Evolutionary conservation across 345 rosid species (phyloP).

Genomic region (Leavenworthia alabamica): DNA sequence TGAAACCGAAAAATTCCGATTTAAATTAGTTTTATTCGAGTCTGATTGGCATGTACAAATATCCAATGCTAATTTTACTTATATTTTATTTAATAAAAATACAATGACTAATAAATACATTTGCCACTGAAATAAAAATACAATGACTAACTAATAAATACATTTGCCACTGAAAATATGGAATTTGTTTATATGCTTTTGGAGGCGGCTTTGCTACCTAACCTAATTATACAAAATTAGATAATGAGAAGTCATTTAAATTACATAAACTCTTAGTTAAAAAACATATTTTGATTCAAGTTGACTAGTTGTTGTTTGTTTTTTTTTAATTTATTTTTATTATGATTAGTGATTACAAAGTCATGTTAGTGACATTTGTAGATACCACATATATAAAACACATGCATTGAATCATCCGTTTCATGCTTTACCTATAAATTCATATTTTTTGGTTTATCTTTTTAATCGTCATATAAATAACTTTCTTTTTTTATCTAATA

Average conservation of each 20-base stretch:
- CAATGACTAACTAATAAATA: neutral
- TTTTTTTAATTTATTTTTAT: too few relatives aligned
- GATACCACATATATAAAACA: neutral
- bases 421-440: neutral
- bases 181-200: neutral
- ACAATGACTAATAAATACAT: too few relatives aligned
- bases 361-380: neutral
- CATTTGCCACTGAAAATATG: neutral
- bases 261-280: neutral
- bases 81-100: neutral
- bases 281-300: too few relatives aligned
- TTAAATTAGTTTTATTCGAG: too few relatives aligned
- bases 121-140: too few relatives aligned
- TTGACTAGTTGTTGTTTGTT: neutral
- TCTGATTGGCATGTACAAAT: too few relatives aligned
- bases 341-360: too few relatives aligned
- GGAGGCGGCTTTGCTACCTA: conserved; percentile 5
- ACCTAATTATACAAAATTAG: neutral
- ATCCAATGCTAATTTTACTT: too few relatives aligned
- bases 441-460: neutral
- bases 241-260: neutral
- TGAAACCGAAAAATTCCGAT: too few relatives aligned
- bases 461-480: too few relatives aligned
- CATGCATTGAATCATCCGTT: neutral
- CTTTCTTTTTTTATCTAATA: too few relatives aligned